A percentile compares a stretch with the other conserved stretches of the same genome.
phyloP scores from a whole-genome alignment of 345 rosid species.

The Eucalyptus curtisii region DNA sequence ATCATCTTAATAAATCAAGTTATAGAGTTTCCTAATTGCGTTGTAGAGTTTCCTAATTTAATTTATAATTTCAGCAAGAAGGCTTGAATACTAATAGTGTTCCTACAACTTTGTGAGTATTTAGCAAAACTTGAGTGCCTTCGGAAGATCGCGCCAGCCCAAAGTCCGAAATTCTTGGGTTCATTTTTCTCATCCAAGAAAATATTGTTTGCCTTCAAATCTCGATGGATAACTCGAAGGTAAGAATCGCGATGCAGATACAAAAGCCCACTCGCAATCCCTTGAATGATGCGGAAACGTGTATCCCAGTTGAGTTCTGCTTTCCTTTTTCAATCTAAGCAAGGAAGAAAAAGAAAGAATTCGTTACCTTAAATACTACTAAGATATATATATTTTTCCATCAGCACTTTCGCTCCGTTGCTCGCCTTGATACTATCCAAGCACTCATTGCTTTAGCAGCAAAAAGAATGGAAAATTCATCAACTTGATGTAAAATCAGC shows the following conservation, averaged over 20 bases:
- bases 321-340: constrained; percentile 1
- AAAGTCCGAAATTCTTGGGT: constrained; percentile 29
- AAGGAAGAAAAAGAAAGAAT: neutral
- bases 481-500: too few species aligned
- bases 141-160: constrained; percentile 14
- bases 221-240: constrained; percentile 19
- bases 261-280: constrained; percentile 17
- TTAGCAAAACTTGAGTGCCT: neutral
- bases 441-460: too few species aligned
- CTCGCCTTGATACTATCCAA: too few species aligned
- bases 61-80: too few species aligned
- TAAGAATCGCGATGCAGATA: constrained; percentile 25
- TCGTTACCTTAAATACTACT: neutral
- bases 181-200: constrained; percentile 14
- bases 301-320: constrained; percentile 13
- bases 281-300: constrained; percentile 8
- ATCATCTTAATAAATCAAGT: neutral
- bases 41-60: neutral
- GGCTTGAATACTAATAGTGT: neutral
- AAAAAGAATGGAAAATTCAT: too few species aligned
- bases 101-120: constrained; percentile 12
- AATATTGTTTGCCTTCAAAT: constrained; percentile 17
- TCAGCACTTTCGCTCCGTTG: too few species aligned
- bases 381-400: too few species aligned
- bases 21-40: too few species aligned